Evolutionary conservation across 805 yeast genomes (phyloP).

Genomic region (Starmerella tilneyi): DNA sequence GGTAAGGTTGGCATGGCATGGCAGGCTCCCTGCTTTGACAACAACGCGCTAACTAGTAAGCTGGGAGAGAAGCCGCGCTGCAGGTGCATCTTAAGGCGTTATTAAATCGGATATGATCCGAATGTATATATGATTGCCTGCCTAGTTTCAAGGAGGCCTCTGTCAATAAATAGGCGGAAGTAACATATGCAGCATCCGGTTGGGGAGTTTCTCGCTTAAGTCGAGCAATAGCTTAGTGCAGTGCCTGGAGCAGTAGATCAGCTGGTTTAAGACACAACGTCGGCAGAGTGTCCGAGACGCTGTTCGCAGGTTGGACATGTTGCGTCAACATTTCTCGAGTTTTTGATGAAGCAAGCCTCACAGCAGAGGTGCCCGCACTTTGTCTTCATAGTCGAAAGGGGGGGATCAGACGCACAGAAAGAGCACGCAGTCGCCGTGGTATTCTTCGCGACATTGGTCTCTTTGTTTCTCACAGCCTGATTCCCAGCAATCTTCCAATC

Average conservation of each 20-base stretch:
- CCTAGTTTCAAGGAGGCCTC: not conserved
- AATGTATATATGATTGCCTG: not conserved
- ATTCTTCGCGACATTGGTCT: slow-evolving; percentile 3
- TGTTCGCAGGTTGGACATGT: slow-evolving; percentile 14
- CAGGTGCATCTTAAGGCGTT: no score
- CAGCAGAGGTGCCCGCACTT: slow-evolving; percentile 8
- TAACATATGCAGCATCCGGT: no score
- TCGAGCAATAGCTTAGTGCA: no score
- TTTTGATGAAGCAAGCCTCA: slow-evolving; percentile 7
- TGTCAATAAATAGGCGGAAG: not conserved
- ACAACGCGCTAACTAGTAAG: not conserved
- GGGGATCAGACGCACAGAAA: slow-evolving; percentile 3
- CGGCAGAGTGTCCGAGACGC: slow-evolving; percentile 10
- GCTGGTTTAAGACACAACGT: not conserved
- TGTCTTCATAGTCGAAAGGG: slow-evolving; percentile 1
- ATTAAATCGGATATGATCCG: not conserved
- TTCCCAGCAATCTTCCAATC: slow-evolving; percentile 45
- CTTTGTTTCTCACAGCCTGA: slow-evolving; percentile 1
- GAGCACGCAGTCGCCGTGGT: slow-evolving; percentile 9
- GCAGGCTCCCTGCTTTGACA: not conserved
- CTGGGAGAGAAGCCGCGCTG: no score
- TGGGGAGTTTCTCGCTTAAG: no score
- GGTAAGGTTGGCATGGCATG: not conserved
- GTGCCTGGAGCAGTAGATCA: no score
- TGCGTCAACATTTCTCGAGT: not conserved